These are phyloP conservation scores for Hypoxylon rickii DNA, from an alignment of 495 filamentous ascomycete genomes.

Conservation along the genomic window DNA sequence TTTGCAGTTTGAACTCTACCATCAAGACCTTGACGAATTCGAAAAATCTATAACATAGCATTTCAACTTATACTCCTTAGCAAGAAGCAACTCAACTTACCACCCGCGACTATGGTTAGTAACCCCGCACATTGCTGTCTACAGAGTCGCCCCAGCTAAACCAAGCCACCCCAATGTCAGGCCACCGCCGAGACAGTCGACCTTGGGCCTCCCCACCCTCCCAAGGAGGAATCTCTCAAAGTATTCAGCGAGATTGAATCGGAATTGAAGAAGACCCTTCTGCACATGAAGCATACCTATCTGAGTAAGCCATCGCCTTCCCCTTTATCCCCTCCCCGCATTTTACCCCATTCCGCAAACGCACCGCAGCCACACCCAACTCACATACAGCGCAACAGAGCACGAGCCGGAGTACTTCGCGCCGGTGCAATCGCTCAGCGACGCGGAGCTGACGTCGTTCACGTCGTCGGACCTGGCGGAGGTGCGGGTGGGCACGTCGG, in stretches of 20 bases:
- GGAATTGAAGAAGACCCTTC: slow-evolving; percentile 54
- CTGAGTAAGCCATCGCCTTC: slow-evolving; percentile 34
- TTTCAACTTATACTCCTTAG: background rate
- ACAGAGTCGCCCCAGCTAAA: background rate
- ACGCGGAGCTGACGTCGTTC: slow-evolving; percentile 54
- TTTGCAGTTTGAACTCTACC: slow-evolving; percentile 4
- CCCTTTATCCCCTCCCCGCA: background rate
- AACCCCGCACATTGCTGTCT: background rate
- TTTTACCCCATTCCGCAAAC: background rate
- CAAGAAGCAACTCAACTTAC: background rate
- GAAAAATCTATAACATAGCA: no score
- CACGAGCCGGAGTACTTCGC: slow-evolving; percentile 58
- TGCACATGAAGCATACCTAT: slow-evolving; percentile 53
- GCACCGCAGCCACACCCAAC: background rate
- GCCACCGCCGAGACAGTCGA: slow-evolving; percentile 58
- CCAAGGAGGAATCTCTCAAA: slow-evolving; percentile 57
- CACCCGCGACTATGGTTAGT: slow-evolving; percentile 33
- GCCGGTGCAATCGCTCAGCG: slow-evolving; percentile 50
- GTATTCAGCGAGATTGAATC: slow-evolving; percentile 53
- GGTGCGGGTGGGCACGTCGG: slow-evolving; percentile 56
- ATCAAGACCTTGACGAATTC: slow-evolving; percentile 2
- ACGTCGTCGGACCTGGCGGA: slow-evolving; percentile 48
- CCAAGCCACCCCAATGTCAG: slow-evolving; percentile 29
- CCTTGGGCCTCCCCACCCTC: slow-evolving; percentile 51
- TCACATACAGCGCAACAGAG: slow-evolving; percentile 27